Evolutionary conservation across 1,284 basidiomycete species (phyloP), one percentile per base, ranked within the genome.

Genomic region (Paramarasmius palmivorus): DNA sequence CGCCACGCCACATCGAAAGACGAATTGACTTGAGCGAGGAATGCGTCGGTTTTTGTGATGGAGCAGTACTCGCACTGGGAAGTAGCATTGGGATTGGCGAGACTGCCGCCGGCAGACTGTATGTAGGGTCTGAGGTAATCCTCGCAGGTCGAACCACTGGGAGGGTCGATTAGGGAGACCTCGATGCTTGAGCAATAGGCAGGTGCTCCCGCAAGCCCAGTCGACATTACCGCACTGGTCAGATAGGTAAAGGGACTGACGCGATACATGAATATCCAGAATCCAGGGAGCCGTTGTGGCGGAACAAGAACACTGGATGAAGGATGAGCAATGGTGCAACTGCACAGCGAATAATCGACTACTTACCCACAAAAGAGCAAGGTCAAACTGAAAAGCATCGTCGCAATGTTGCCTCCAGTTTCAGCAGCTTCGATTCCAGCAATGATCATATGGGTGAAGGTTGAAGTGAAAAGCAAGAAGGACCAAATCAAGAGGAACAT

Each of bases 191-290:
- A 69, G 52, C 75, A 77, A 14, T 57, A 60, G 20, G 75, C 59
- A 2, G 48, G n/a, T 7, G 52, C 48, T 17, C 60, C 53, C 64
- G 23, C 62, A 52, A 53, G 67, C 55, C 32, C 60, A 53, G 17
- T 73, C 67, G 37, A 69, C 2, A 76, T 50, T 26, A 76, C 49
- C 9, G 67, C 74, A 42, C 72, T 71, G 48, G 83, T 75, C 34
- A 86, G 71, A 61, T 86, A 87, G 7, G 87, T 90, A 69, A 84
- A 92, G 0, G 91, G 91, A 2, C 87, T 89, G 8, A 90, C 68
- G 47, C 77, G 79, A 69, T 92, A 85, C 80, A 53, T 53, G 45
- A 48, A 50, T 7, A 49, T 61, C 88, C 88, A 91, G 82, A 87
- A 90, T 3, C 83, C 82, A 7, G 90, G 79, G 23, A 75, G 68